Evolutionary conservation across 2,329 filamentous ascomycete genomes (phyloP), one percentile per base, ranked within the genome.

Genomic region (Scedosporium minutisporum): DNA sequence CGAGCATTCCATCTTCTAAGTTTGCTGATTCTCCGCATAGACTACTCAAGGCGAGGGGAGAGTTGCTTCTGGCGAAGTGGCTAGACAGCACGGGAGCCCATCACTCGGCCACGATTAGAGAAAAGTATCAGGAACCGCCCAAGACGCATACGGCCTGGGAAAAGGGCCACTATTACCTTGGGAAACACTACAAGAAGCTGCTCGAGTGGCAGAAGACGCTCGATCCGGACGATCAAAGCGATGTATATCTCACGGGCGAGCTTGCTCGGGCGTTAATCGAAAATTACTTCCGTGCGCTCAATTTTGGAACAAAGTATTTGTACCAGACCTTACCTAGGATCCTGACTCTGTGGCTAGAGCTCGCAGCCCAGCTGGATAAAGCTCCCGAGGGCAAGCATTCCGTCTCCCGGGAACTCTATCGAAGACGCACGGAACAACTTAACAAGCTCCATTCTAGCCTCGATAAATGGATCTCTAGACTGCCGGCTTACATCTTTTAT

Each of bases 111-210:
- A 86, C 90, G 3, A 82, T 97, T 66, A 86, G 91, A 57, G 82
- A 87, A 62, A 90, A 91, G 70, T 99, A 97, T 69, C 88, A 92
- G 65, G 84, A 89, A 67, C 93, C 93, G 1, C 85, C 89, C n/a
- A 87, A 83, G 70, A 86, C 84, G 1, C 78, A 80, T 68, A 76
- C 80, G 4, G 85, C 85, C 60, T 99, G 93, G 93, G 95, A 99
- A 72, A 97, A 97, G 74, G 93, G 91, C 0, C 93, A 97, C 71
- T 99, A 97, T 73, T 96, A 97, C 72, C 83, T 99, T 9, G 95
- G 95, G 4, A 91, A 93, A 57, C 92, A 97, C 74, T 99, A 99
- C 81, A 96, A 96, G 73, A 99, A 97, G 74, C 83, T 97, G 3
- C 79, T 97, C 3, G 93, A 97, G 69, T 90, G 91, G 0, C 92